Evolutionary conservation across 2,329 filamentous ascomycete species (phyloP).

Genomic region (Periglandula ipomoeae): DNA sequence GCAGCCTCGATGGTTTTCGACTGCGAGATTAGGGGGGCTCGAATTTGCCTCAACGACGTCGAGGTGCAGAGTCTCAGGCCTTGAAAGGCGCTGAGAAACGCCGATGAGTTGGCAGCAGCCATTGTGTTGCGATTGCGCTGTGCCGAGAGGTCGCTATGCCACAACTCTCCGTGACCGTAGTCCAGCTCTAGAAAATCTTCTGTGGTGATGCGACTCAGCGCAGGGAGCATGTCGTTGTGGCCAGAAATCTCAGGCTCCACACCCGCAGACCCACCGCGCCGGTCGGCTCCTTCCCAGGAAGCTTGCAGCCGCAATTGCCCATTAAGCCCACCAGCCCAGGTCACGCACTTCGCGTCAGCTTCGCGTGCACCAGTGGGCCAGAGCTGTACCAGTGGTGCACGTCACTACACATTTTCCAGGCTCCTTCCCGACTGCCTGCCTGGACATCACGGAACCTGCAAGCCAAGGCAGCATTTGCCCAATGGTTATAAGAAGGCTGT

Average conservation of each 20-base stretch:
- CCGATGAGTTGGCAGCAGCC: constrained; percentile 34
- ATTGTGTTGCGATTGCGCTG: constrained; percentile 28
- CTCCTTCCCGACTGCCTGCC: constrained; percentile 14
- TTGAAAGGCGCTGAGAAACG: constrained; percentile 41
- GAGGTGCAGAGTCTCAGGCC: constrained; percentile 36
- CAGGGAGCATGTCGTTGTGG: constrained; percentile 7
- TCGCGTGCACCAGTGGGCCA: constrained; percentile 26
- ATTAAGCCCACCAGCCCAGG: constrained; percentile 23
- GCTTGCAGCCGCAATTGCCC: constrained; percentile 7
- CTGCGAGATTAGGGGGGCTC: constrained; percentile 21
- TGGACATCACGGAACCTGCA: constrained; percentile 1
- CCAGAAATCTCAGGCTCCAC: constrained; percentile 17
- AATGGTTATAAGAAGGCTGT: constrained; percentile 15
- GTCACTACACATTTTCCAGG: constrained; percentile 23
- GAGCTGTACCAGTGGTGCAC: constrained; percentile 17
- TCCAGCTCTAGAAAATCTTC: constrained; percentile 25
- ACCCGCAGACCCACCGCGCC: neutral
- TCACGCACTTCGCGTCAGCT: constrained; percentile 36
- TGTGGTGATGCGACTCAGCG: constrained; percentile 2
- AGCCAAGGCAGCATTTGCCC: constrained; percentile 14
- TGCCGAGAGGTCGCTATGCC: constrained; percentile 7
- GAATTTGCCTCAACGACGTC: constrained; percentile 30
- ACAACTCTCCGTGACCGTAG: neutral
- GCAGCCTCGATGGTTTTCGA: constrained; percentile 20
- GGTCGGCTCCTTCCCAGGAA: neutral